These are phyloP conservation scores for Entophlyctis luteolus DNA, from an alignment of 192 early-diverging fungal species.

Conservation along the genomic window DNA sequence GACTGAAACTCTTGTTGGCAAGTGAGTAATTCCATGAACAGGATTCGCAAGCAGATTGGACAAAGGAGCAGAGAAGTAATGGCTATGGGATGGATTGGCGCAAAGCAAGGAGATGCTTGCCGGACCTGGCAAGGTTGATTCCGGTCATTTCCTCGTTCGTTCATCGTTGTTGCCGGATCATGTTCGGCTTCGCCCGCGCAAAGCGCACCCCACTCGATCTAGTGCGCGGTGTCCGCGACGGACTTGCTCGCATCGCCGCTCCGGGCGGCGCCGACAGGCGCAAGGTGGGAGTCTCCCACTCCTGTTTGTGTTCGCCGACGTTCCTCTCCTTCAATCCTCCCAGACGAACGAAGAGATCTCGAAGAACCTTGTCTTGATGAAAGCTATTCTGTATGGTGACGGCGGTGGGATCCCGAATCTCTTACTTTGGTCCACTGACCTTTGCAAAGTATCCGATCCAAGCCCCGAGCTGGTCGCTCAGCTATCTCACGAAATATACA, in stretches of 20 bases:
- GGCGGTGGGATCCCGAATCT: constrained; percentile 58
- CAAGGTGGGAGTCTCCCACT: neutral
- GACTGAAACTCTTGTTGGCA: too few relatives aligned
- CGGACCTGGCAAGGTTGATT: too few relatives aligned
- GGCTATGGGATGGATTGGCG: too few relatives aligned
- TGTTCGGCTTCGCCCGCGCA: constrained; percentile 13
- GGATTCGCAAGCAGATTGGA: too few relatives aligned
- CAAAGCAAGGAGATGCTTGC: too few relatives aligned
- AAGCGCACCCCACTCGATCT: constrained; percentile 72
- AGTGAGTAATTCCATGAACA: too few relatives aligned
- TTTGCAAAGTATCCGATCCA: constrained; percentile 64
- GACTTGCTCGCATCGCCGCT: constrained; percentile 71
- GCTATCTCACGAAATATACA: constrained; percentile 93
- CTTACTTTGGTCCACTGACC: constrained; percentile 5
- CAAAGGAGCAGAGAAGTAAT: too few relatives aligned
- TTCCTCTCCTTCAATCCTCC: constrained; percentile 6
- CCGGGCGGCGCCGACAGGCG: constrained; percentile 57
- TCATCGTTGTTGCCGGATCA: too few relatives aligned
- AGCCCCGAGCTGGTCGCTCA: constrained; percentile 87
- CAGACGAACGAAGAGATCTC: constrained; percentile 96
- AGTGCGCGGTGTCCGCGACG: constrained; percentile 81
- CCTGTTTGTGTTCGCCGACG: neutral
- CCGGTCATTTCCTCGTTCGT: too few relatives aligned
- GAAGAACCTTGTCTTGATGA: constrained; percentile 88
- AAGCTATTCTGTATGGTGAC: constrained; percentile 90